Base-by-base conservation (phyloP, 768 basidiomycete species). In the Crepidotus variabilis region DNA sequence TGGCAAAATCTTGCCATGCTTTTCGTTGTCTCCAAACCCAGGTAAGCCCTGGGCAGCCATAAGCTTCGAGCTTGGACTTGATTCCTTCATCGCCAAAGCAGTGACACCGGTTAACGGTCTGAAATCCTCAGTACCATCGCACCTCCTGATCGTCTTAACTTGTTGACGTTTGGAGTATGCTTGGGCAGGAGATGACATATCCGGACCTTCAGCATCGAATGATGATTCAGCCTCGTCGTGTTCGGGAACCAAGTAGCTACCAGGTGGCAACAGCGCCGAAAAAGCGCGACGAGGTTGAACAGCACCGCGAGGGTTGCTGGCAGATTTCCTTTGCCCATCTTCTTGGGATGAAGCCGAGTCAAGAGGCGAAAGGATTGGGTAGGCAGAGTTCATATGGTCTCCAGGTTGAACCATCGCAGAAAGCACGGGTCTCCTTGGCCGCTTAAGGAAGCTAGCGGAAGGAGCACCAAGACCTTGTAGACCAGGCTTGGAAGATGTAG, bases 11-110 rank as follows among this genome's bases (percentile, higher is more conserved):
- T 98, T 99, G 36, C 96, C 96, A 57, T 86, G 78, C 36, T 90
- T 85, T 69, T 99, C 97, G 64, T 94, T 94, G 63, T 94, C 93
- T 14, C 95, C 90, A 71, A 95, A 97, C 0, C 94, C 88, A 51
- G 90, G 87, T 51, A 93, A 70, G 46, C 87, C 91, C 22, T 79
- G 78, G 22, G 77, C 73, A 70, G 81, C 72, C 55, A 56, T 56
- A 47, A 23, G 50, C 48, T 13, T 56, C 22, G 55, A 56, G 13
- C 47, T 28, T 10, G 55, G 55, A 13, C 47, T 49, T 34, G 43
- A 83, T 57, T 86, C 83, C 39, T 78, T 78, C 61, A 72, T 71
- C 39, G 75, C 74, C 63, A 78, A 64, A 10, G 85, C 81, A 14
- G 80, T 85, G 10, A 78, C 84, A 14, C 87, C 85, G n/a, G 87